These are phyloP conservation scores for Linaria vulgaris DNA, from an alignment of 257 asterid genomes.

Conservation along the genomic window DNA sequence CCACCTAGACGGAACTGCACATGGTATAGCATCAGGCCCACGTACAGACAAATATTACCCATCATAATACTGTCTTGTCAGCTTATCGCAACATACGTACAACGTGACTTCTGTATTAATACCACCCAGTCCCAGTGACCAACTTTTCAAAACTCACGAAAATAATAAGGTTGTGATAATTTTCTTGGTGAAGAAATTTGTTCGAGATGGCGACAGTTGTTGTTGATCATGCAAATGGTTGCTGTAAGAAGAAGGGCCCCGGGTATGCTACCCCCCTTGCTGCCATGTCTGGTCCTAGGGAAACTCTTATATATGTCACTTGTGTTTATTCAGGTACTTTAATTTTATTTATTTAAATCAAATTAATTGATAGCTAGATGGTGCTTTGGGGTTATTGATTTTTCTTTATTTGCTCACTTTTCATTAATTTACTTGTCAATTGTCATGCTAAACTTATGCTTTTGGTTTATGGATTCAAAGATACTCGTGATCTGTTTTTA, in stretches of 20 bases:
- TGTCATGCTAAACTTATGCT: background rate
- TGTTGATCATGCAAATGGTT: conserved; percentile 47
- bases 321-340: conserved; percentile 71
- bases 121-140: background rate
- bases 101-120: conserved; percentile 6
- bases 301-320: conserved; percentile 84
- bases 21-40: conserved; percentile 5
- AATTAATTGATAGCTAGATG: background rate
- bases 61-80: background rate
- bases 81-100: background rate
- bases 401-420: background rate
- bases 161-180: background rate
- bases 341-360: background rate
- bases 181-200: background rate
- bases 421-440: background rate
- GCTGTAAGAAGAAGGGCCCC: conserved; percentile 72
- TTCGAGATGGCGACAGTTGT: conserved; percentile 49
- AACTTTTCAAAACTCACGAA: too few relatives aligned
- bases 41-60: background rate
- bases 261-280: conserved; percentile 87
- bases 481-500: too few relatives aligned
- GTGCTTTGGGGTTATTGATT: background rate
- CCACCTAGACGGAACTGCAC: conserved; percentile 20
- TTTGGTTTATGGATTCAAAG: too few relatives aligned
- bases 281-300: conserved; percentile 95